Evolutionary conservation across 1,284 basidiomycete genomes (phyloP).

Genomic region (Ceratobasidium sp.): DNA sequence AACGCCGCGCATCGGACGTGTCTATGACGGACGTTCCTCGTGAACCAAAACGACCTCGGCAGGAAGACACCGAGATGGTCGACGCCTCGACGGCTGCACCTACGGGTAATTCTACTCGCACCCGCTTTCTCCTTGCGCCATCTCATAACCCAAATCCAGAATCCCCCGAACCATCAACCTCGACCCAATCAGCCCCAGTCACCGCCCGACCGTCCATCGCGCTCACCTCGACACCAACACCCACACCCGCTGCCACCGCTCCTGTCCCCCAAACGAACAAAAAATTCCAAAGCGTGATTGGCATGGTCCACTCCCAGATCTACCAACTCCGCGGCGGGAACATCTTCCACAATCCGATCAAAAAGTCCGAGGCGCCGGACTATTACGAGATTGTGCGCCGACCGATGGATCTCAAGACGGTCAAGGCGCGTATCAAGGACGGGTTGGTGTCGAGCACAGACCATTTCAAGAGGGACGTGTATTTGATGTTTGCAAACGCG

Average conservation of each 20-base stretch:
- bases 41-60: slow-evolving; percentile 32
- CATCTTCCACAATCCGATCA: slow-evolving; percentile 92
- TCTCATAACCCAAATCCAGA: slow-evolving; percentile 41
- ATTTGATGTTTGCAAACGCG: slow-evolving; percentile 94
- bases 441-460: slow-evolving; percentile 80
- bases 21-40: slow-evolving; percentile 26
- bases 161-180: slow-evolving; percentile 49
- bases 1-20: slow-evolving; percentile 34
- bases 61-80: slow-evolving; percentile 34
- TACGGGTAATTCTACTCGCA: slow-evolving; percentile 4
- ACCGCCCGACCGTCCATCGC: not conserved
- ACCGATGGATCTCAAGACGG: slow-evolving; percentile 93
- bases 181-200: slow-evolving; percentile 56
- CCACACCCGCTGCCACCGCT: slow-evolving; percentile 28
- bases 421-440: slow-evolving; percentile 83
- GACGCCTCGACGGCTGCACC: slow-evolving; percentile 13
- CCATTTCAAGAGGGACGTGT: slow-evolving; percentile 90
- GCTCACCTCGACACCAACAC: slow-evolving; percentile 46
- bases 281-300: slow-evolving; percentile 82
- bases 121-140: not conserved
- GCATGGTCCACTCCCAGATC: slow-evolving; percentile 82
- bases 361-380: slow-evolving; percentile 85
- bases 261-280: slow-evolving; percentile 61
- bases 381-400: slow-evolving; percentile 91
- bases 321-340: slow-evolving; percentile 85